Percentiles rank a stretch among this genome's conserved stretches.
phyloP scores from a whole-genome alignment of 495 filamentous ascomycete genomes.

The Penicillium angulare region DNA sequence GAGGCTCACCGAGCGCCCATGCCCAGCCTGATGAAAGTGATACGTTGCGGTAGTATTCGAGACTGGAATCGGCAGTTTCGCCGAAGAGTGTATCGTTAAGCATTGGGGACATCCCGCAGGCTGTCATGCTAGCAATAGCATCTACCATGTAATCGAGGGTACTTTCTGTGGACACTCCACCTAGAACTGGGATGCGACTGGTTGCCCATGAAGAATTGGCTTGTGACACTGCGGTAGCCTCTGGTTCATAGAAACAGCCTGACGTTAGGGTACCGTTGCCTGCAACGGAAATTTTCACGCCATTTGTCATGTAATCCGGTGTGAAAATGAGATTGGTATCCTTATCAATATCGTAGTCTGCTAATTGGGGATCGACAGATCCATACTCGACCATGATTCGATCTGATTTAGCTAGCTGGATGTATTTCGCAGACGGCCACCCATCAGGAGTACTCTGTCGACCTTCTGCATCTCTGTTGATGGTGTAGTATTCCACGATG shows the following conservation, averaged over 20 bases:
- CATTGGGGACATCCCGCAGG: slow-evolving; percentile 58
- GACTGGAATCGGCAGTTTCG: slow-evolving; percentile 46
- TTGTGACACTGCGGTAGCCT: slow-evolving; percentile 31
- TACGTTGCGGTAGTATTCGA: slow-evolving; percentile 48
- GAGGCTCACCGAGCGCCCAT: slow-evolving; percentile 56
- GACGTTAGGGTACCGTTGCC: slow-evolving; percentile 38
- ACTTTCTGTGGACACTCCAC: slow-evolving; percentile 28
- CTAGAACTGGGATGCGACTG: slow-evolving; percentile 26
- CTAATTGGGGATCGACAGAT: slow-evolving; percentile 54
- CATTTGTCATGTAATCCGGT: slow-evolving; percentile 31
- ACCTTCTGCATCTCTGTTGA: slow-evolving; percentile 30
- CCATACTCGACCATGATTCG: slow-evolving; percentile 56
- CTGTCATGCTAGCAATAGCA: slow-evolving; percentile 41
- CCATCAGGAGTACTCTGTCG: slow-evolving; percentile 56
- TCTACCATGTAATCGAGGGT: slow-evolving; percentile 30
- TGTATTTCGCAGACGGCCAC: slow-evolving; percentile 59
- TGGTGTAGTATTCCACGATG: slow-evolving; percentile 51
- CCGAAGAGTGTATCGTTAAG: slow-evolving; percentile 55
- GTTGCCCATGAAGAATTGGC: slow-evolving; percentile 60
- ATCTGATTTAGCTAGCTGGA: slow-evolving; percentile 50
- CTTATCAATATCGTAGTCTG: slow-evolving; percentile 45
- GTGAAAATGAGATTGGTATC: slow-evolving; percentile 47
- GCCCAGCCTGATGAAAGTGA: slow-evolving; percentile 55
- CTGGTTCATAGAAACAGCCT: slow-evolving; percentile 52
- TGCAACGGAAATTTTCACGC: slow-evolving; percentile 22